phyloP scores from a whole-genome alignment of 495 filamentous ascomycete species.

The Xylona heveae region DNA sequence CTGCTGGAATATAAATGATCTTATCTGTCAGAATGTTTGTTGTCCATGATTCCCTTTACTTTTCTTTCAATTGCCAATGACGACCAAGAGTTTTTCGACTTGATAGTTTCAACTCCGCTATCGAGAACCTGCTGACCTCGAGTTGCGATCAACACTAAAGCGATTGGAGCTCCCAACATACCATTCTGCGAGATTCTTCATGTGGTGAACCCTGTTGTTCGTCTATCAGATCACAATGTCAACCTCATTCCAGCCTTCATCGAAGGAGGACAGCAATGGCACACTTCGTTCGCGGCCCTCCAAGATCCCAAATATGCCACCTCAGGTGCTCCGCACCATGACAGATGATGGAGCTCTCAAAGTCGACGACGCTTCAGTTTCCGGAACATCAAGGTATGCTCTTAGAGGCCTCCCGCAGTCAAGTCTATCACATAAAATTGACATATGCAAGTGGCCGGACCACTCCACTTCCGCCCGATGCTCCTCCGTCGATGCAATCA shows the following conservation, averaged over 20 bases:
- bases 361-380: slow-evolving; percentile 6
- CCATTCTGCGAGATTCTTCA: too few species aligned
- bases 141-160: too few species aligned
- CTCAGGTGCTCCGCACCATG: slow-evolving; percentile 14
- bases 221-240: too few species aligned
- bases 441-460: slow-evolving; percentile 43
- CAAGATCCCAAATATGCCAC: slow-evolving; percentile 18
- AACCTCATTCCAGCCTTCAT: slow-evolving; percentile 2
- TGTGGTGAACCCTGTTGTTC: too few species aligned
- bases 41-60: too few species aligned
- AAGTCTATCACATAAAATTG: not conserved
- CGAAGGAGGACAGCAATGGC: slow-evolving; percentile 11
- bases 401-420: not conserved
- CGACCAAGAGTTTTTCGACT: too few species aligned
- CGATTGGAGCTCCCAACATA: too few species aligned
- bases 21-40: too few species aligned
- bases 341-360: slow-evolving; percentile 9
- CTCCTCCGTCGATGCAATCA: slow-evolving; percentile 70
- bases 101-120: too few species aligned
- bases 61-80: too few species aligned
- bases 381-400: slow-evolving; percentile 8
- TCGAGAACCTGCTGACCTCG: too few species aligned
- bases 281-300: slow-evolving; percentile 19
- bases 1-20: too few species aligned
- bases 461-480: slow-evolving; percentile 80